Conservation (phyloP, 2,329 filamentous ascomycete genomes). For the Fusarium devonianum region DNA sequence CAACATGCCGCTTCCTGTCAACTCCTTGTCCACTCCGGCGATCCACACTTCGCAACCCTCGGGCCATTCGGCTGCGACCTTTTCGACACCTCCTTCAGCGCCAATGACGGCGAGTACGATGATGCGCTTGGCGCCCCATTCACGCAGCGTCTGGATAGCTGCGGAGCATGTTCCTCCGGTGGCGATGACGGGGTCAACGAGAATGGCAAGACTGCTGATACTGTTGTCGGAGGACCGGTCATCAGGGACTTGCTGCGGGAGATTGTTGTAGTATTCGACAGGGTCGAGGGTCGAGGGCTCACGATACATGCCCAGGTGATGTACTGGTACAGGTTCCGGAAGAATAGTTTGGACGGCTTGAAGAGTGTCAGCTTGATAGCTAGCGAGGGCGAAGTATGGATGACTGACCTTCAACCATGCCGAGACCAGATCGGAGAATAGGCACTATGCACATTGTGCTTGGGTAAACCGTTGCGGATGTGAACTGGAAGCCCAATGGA, state of each 20-base stretch:
- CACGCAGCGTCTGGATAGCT: constrained; percentile 85
- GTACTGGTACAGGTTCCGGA: constrained; percentile 78
- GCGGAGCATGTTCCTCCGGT: constrained; percentile 90
- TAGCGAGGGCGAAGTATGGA: neutral
- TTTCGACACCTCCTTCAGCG: constrained; percentile 72
- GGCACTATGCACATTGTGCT: constrained; percentile 81
- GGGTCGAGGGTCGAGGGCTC: constrained; percentile 86
- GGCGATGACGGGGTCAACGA: constrained; percentile 92
- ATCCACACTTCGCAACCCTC: constrained; percentile 82
- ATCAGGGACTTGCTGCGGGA: constrained; percentile 72
- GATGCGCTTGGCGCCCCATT: constrained; percentile 89
- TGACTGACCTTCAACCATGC: constrained; percentile 80
- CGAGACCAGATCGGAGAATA: constrained; percentile 89
- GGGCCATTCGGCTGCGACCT: constrained; percentile 79
- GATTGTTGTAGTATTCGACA: constrained; percentile 98
- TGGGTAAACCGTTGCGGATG: constrained; percentile 68
- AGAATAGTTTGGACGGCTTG: constrained; percentile 82
- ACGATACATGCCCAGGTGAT: constrained; percentile 94
- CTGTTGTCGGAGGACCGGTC: constrained; percentile 47
- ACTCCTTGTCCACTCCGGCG: constrained; percentile 76
- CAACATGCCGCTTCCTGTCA: constrained; percentile 86
- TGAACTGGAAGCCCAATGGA: constrained; percentile 79
- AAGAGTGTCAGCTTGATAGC: constrained; percentile 14
- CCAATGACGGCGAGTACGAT: constrained; percentile 79
- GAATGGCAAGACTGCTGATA: constrained; percentile 71